These are phyloP conservation scores for Galeopsis tetrahit DNA, from an alignment of 257 asterid species.

Conservation along the genomic window DNA sequence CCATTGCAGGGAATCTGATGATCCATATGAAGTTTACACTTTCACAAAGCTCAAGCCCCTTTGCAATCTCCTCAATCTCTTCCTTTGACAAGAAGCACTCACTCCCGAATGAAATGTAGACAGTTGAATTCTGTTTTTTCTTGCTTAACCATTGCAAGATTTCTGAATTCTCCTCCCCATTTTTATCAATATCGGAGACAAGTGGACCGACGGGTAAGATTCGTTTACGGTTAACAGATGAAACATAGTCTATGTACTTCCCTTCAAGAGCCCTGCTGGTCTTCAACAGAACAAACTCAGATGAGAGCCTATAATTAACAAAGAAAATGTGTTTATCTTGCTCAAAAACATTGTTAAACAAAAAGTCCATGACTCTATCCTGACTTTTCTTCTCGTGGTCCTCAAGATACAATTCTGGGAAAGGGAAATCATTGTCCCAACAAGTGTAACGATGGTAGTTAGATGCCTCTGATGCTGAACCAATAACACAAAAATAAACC, in stretches of 20 bases:
- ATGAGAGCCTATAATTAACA: background rate
- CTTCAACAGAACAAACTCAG: slow-evolving; percentile 6
- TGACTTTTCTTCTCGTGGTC: background rate
- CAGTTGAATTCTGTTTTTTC: slow-evolving; percentile 28
- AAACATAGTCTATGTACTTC: slow-evolving; percentile 6
- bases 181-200: background rate
- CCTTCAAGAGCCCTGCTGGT: background rate
- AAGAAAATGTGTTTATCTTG: background rate
- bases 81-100: slow-evolving; percentile 35
- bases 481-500: background rate
- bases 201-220: slow-evolving; percentile 6
- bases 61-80: slow-evolving; percentile 33
- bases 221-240: background rate
- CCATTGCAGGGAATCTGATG: slow-evolving; percentile 33
- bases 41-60: slow-evolving; percentile 31
- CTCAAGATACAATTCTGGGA: background rate
- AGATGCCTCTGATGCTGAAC: background rate
- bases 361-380: background rate
- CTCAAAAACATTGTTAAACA: background rate
- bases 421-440: background rate
- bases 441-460: background rate
- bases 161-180: background rate
- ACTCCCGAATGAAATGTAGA: slow-evolving; percentile 45
- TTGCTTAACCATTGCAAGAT: slow-evolving; percentile 38
- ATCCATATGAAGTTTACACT: slow-evolving; percentile 40